These are phyloP conservation scores for Quercus tomentella DNA, from an alignment of 331 rosid species.

Conservation along the genomic window DNA sequence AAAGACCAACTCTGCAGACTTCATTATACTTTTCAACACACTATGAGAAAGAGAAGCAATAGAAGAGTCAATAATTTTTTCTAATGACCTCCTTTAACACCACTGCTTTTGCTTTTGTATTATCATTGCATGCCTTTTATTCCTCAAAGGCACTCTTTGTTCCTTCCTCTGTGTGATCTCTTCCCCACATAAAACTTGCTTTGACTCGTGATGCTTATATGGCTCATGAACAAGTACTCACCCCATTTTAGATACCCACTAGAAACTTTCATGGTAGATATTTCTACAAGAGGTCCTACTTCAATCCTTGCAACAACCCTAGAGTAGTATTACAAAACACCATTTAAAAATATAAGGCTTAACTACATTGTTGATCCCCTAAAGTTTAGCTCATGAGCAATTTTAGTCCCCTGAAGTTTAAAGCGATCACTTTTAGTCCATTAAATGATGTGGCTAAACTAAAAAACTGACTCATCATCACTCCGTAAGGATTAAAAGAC, in stretches of 20 bases:
- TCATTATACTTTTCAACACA: neutral
- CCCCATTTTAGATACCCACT: no score
- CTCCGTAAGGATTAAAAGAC: no score
- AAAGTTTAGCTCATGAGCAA: no score
- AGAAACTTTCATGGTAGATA: neutral
- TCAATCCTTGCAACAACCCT: neutral
- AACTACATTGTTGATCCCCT: no score
- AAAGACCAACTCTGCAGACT: neutral
- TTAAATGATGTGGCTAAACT: no score
- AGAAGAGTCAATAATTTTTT: neutral
- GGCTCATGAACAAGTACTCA: no score
- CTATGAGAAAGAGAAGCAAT: neutral
- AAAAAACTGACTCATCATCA: no score
- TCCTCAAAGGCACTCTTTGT: neutral
- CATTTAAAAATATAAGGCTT: no score
- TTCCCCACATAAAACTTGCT: no score
- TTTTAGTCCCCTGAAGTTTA: no score
- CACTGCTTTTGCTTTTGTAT: neutral
- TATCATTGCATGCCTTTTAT: neutral
- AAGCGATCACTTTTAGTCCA: no score
- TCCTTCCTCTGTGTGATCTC: neutral
- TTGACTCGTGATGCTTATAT: no score
- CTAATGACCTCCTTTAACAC: neutral
- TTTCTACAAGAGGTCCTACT: neutral
- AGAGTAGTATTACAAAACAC: neutral